Evolutionary conservation across 768 basidiomycete species (phyloP).

Genomic region (Exidia glandulosa): DNA sequence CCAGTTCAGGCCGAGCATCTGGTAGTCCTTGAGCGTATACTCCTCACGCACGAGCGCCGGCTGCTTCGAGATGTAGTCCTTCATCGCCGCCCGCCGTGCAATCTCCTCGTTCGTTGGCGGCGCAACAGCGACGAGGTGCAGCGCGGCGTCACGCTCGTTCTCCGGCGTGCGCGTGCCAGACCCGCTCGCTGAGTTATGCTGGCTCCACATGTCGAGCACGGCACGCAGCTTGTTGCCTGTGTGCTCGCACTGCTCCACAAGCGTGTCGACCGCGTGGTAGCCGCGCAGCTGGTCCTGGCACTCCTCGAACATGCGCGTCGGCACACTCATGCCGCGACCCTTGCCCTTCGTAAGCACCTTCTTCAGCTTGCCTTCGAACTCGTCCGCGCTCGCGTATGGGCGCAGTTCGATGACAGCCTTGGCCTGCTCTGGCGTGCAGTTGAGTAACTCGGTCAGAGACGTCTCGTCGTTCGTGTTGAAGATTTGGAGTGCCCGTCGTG

Average conservation of each 20-base stretch:
- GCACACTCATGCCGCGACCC: constrained; percentile 31
- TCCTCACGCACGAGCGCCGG: constrained; percentile 55
- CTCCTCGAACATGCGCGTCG: constrained; percentile 83
- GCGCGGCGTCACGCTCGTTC: constrained; percentile 22
- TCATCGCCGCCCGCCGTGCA: constrained; percentile 30
- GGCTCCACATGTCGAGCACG: constrained; percentile 71
- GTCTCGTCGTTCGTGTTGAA: constrained; percentile 27
- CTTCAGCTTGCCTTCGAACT: constrained; percentile 70
- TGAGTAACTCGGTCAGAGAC: constrained; percentile 5
- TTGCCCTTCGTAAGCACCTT: constrained; percentile 63
- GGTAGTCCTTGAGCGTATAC: constrained; percentile 88
- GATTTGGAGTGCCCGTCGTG: constrained; percentile 23
- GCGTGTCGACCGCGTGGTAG: constrained; percentile 79
- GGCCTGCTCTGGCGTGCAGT: constrained; percentile 72
- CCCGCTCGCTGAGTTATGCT: constrained; percentile 15
- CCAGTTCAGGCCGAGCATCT: constrained; percentile 97
- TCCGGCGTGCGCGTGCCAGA: constrained; percentile 29
- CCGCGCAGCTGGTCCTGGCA: constrained; percentile 75
- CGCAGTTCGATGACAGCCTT: constrained; percentile 63
- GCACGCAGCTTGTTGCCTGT: constrained; percentile 66
- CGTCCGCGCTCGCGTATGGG: constrained; percentile 67
- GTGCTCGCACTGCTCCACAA: constrained; percentile 79
- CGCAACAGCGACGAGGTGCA: constrained; percentile 25
- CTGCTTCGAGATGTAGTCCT: constrained; percentile 64
- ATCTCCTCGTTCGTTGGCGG: constrained; percentile 11